These are phyloP conservation scores for Gomphus sp. DNA, from an alignment of 1,284 basidiomycete species.

Conservation along the genomic window DNA sequence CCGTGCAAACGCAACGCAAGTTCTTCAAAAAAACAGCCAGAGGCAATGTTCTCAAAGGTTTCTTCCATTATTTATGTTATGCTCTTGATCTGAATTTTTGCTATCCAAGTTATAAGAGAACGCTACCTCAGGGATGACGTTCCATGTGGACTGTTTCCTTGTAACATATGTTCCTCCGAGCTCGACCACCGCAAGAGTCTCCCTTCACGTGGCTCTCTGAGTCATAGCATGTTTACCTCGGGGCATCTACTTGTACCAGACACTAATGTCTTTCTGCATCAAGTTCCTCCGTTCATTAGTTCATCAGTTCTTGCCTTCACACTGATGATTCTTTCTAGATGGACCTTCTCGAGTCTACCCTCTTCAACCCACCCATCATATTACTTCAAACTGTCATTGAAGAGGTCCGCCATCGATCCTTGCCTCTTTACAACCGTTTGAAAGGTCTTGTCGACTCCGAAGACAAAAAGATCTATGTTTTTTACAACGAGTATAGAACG, in stretches of 20 bases:
- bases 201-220: slow-evolving; percentile 39
- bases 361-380: slow-evolving; percentile 75
- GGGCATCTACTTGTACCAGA: slow-evolving; percentile 89
- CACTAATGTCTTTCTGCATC: slow-evolving; percentile 92
- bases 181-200: slow-evolving; percentile 29
- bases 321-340: slow-evolving; percentile 45
- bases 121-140: slow-evolving; percentile 92
- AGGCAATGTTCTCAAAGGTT: slow-evolving; percentile 92
- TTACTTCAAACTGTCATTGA: slow-evolving; percentile 93
- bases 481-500: slow-evolving; percentile 88
- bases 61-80: slow-evolving; percentile 10
- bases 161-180: slow-evolving; percentile 47
- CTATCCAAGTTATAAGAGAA: slow-evolving; percentile 75
- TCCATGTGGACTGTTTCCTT: slow-evolving; percentile 77
- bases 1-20: slow-evolving; percentile 73
- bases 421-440: slow-evolving; percentile 89
- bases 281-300: slow-evolving; percentile 41
- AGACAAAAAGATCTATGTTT: slow-evolving; percentile 76
- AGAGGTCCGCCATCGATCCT: slow-evolving; percentile 90
- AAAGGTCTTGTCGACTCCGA: slow-evolving; percentile 76
- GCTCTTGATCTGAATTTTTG: neutral
- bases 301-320: neutral
- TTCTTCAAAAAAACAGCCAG: slow-evolving; percentile 93
- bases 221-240: slow-evolving; percentile 43
- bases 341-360: slow-evolving; percentile 77